Percentiles rank a stretch among this genome's conserved stretches.
phyloP scores from a whole-genome alignment of 345 rosid species.

The Lepidium didymum region DNA sequence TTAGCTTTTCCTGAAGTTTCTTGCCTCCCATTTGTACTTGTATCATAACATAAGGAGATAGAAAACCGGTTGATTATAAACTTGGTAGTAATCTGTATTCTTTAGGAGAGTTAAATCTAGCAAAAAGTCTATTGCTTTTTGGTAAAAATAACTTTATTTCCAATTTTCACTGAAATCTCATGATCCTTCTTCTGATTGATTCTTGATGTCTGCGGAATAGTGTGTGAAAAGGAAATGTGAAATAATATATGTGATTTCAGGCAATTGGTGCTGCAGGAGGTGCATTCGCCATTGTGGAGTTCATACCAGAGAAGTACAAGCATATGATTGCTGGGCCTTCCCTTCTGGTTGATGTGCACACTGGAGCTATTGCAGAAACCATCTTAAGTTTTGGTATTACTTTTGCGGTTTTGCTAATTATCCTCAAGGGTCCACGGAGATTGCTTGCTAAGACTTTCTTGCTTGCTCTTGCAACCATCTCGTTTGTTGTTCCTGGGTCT shows the following conservation, averaged over 20 bases:
- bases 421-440: slow-evolving; percentile 67
- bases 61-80: too few relatives aligned
- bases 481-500: slow-evolving; percentile 53
- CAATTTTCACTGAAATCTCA: neutral
- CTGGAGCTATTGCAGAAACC: slow-evolving; percentile 94
- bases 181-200: neutral
- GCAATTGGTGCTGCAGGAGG: slow-evolving; percentile 93
- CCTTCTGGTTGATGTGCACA: slow-evolving; percentile 73
- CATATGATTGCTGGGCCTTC: slow-evolving; percentile 81
- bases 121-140: neutral
- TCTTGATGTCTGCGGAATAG: neutral
- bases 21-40: slow-evolving; percentile 7
- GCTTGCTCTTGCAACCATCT: slow-evolving; percentile 61
- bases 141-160: neutral
- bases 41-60: neutral
- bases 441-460: slow-evolving; percentile 49
- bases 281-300: slow-evolving; percentile 71
- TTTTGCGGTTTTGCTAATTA: slow-evolving; percentile 60
- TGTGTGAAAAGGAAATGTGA: neutral
- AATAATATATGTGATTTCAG: slow-evolving; percentile 33
- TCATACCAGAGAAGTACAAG: slow-evolving; percentile 63
- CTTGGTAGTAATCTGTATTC: neutral
- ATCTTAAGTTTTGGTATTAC: slow-evolving; percentile 70
- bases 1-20: slow-evolving; percentile 11
- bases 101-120: neutral